A percentile compares a stretch with the other conserved stretches of the same genome.
phyloP scores from a whole-genome alignment of 2,329 filamentous ascomycete genomes.

The Ascochyta lentis region DNA sequence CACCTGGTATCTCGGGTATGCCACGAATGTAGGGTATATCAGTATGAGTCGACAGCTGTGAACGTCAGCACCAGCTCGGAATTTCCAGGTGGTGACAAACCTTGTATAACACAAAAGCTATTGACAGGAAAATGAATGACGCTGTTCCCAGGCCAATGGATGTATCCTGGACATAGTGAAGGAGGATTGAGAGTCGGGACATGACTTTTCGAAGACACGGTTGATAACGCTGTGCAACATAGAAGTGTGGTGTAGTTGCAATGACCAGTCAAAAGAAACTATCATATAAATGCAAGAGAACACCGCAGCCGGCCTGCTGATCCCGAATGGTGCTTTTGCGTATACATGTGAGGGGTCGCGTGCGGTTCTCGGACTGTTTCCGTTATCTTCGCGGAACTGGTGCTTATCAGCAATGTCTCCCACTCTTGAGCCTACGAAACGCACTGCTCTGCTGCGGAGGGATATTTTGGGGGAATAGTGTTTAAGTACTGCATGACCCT shows the following conservation, averaged over 20 bases:
- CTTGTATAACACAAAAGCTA: neutral
- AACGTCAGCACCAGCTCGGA: neutral
- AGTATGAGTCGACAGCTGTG: conserved; percentile 39
- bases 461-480: neutral
- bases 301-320: neutral
- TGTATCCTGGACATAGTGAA: neutral
- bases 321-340: neutral
- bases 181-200: neutral
- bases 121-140: neutral
- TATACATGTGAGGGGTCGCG: neutral
- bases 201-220: neutral
- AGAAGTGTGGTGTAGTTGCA: neutral
- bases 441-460: neutral
- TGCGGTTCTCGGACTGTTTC: neutral
- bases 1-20: conserved; percentile 59
- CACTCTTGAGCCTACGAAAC: neutral
- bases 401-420: neutral
- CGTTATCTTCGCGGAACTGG: neutral
- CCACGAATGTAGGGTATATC: conserved; percentile 59
- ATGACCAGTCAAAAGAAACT: neutral
- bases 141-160: neutral
- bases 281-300: neutral
- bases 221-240: too few species aligned
- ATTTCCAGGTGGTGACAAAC: neutral
- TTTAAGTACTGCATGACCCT: neutral